These are phyloP conservation scores for Warburgia ugandensis DNA, from an alignment of 164 flowering plant species.

Conservation along the genomic window DNA sequence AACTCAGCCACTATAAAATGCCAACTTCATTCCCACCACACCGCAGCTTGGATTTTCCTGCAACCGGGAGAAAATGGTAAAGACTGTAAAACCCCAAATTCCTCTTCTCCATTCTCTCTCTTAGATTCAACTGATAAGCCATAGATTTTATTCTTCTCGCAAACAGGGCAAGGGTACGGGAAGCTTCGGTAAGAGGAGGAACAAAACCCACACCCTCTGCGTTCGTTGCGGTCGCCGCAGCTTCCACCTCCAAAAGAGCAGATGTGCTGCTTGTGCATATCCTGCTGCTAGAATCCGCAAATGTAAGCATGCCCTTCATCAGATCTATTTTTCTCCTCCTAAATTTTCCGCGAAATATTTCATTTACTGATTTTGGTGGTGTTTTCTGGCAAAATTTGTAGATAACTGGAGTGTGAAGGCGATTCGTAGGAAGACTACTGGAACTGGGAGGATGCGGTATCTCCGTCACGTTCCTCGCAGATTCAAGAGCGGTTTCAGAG, in stretches of 20 bases:
- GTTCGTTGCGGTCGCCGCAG: conserved; percentile 89
- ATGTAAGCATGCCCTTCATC: conserved; percentile 39
- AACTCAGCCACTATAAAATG: too few species aligned
- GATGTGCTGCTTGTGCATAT: conserved; percentile 77
- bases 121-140: too few species aligned
- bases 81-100: too few species aligned
- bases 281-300: conserved; percentile 72
- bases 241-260: conserved; percentile 91
- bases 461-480: conserved; percentile 26
- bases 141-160: too few species aligned
- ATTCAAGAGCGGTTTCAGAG: conserved; percentile 33
- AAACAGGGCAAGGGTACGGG: conserved; percentile 83
- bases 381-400: too few species aligned
- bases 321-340: too few species aligned
- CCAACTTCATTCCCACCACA: too few species aligned
- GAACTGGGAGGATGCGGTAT: conserved; percentile 31
- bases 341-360: too few species aligned
- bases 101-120: too few species aligned
- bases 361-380: too few species aligned
- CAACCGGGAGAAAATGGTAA: too few species aligned
- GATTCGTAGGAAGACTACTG: conserved; percentile 32
- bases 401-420: conserved; percentile 38
- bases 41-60: too few species aligned
- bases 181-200: conserved; percentile 92
- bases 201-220: conserved; percentile 93